Percentiles rank a stretch among this genome's conserved stretches.
Evolutionary conservation across 106 monocot species (phyloP).

Genomic region (Platanthera zijinensis): DNA sequence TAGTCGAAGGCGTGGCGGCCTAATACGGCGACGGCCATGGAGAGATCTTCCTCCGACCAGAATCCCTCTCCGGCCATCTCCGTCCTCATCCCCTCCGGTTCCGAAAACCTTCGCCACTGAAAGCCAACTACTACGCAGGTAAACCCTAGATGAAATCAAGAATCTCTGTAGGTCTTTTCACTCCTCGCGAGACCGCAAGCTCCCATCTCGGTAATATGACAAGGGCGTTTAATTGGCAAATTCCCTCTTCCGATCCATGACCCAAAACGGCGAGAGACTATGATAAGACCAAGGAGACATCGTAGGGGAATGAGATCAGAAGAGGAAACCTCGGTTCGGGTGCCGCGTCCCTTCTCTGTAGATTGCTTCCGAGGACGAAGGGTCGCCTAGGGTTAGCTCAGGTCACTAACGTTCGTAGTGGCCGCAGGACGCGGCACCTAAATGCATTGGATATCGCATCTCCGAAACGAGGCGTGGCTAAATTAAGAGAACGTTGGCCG

Average conservation of each 20-base stretch:
- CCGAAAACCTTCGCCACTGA: neutral
- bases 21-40: constrained; percentile 50
- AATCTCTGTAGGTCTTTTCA: neutral
- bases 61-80: constrained; percentile 9
- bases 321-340: neutral
- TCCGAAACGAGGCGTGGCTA: neutral
- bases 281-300: neutral
- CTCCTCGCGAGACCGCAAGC: neutral
- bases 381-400: neutral
- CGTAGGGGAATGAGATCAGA: neutral
- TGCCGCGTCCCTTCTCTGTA: neutral
- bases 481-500: neutral
- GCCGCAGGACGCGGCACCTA: neutral
- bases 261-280: neutral
- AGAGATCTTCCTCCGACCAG: constrained; percentile 50
- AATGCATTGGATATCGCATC: neutral
- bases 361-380: neutral
- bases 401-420: neutral
- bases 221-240: neutral
- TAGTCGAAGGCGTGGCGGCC: constrained; percentile 57
- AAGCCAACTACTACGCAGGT: neutral
- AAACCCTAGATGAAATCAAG: constrained; percentile 7
- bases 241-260: neutral
- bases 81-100: neutral
- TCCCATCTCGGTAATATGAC: neutral